phyloP scores from a whole-genome alignment of 1,284 basidiomycete species.

The Ceratobasidium sp. region DNA sequence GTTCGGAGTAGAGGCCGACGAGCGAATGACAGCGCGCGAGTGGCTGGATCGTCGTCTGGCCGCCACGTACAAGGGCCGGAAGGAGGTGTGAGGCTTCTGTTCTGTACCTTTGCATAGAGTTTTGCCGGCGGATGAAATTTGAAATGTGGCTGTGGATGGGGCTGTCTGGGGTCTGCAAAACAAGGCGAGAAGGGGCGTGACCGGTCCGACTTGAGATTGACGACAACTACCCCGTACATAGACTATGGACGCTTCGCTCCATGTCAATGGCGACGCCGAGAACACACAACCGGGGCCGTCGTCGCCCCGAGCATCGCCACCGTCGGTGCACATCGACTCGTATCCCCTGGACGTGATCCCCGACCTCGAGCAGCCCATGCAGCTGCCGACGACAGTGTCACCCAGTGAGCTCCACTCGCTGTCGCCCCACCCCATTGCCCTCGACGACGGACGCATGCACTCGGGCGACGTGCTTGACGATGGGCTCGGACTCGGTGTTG shows the following conservation, averaged over 20 bases:
- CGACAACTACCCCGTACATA: no score
- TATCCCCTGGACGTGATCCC: constrained; percentile 28
- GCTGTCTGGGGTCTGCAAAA: constrained; percentile 16
- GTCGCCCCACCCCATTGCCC: constrained; percentile 13
- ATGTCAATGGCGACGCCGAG: constrained; percentile 6
- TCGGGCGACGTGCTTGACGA: constrained; percentile 30
- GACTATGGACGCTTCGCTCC: constrained; percentile 10
- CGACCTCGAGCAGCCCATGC: constrained; percentile 13
- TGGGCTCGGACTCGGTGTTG: constrained; percentile 24
- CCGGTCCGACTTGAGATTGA: constrained; percentile 6
- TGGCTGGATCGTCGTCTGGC: constrained; percentile 39
- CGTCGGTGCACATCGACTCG: constrained; percentile 26
- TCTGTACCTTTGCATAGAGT: not conserved
- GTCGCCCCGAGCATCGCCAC: not conserved
- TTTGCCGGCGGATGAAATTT: not conserved
- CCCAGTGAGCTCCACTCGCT: constrained; percentile 30
- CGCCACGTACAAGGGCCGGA: constrained; percentile 38
- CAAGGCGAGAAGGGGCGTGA: constrained; percentile 13
- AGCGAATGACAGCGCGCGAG: constrained; percentile 39
- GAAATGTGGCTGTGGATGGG: constrained; percentile 4
- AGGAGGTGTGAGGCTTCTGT: constrained; percentile 10
- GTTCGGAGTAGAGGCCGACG: constrained; percentile 41
- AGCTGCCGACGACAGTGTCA: constrained; percentile 21
- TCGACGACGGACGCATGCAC: constrained; percentile 8
- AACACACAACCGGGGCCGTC: not conserved